Conservation (phyloP, 768 basidiomycete genomes). For the Infundibulicybe gibba region DNA sequence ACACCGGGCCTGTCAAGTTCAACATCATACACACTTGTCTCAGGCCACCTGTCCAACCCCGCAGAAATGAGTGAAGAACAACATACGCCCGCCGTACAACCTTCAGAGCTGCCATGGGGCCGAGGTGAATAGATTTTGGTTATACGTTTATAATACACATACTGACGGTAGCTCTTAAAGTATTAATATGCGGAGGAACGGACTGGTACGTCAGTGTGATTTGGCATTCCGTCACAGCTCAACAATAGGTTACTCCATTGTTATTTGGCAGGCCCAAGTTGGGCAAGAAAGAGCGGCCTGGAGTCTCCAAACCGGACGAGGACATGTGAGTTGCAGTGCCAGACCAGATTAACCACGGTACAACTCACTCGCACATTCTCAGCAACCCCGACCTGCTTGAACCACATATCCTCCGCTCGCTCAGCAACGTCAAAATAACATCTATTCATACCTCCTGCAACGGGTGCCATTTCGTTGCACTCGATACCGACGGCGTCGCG, state of each 20-base stretch:
- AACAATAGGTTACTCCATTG: conserved; percentile 4
- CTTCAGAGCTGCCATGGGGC: no score
- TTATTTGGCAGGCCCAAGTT: conserved; percentile 57
- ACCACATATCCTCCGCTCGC: conserved; percentile 86
- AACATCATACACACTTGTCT: no score
- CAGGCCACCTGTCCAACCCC: no score
- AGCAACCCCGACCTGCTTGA: conserved; percentile 80
- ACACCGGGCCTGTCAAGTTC: no score
- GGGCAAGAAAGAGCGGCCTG: conserved; percentile 69
- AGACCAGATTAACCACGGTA: not conserved
- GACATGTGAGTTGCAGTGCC: conserved; percentile 26
- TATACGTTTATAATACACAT: no score
- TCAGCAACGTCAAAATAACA: conserved; percentile 71
- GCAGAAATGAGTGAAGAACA: no score
- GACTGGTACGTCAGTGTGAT: conserved; percentile 62
- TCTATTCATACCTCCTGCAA: conserved; percentile 76
- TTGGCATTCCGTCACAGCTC: conserved; percentile 23
- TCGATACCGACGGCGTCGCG: conserved; percentile 75
- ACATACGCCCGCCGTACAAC: no score
- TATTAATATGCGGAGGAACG: conserved; percentile 82
- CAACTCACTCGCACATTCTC: conserved; percentile 1
- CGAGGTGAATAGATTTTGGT: no score
- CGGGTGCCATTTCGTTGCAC: conserved; percentile 71
- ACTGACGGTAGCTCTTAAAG: conserved; percentile 29
- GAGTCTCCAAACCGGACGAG: conserved; percentile 34